These are phyloP conservation scores for Thymus mandschuricus DNA, from an alignment of 257 asterid genomes.

Conservation along the genomic window DNA sequence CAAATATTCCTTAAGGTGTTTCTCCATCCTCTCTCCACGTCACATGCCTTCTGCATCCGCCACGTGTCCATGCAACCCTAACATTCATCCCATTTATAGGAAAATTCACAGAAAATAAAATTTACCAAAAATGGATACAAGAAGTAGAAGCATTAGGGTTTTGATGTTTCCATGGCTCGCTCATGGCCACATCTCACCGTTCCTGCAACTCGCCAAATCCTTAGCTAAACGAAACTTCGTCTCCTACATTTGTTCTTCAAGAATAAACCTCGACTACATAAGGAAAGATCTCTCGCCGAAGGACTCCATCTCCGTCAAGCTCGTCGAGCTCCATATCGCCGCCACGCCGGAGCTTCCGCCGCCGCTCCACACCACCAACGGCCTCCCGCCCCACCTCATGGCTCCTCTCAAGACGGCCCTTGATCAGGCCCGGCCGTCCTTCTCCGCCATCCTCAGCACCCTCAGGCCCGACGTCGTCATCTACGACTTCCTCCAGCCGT, in stretches of 20 bases:
- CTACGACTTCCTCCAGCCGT: slow-evolving; percentile 64
- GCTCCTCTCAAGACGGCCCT: slow-evolving; percentile 44
- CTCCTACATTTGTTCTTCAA: slow-evolving; percentile 57
- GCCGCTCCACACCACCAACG: slow-evolving; percentile 63
- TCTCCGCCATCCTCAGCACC: slow-evolving; percentile 45
- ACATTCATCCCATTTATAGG: neutral
- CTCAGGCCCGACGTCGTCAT: slow-evolving; percentile 62
- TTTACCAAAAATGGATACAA: slow-evolving; percentile 45
- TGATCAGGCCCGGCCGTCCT: slow-evolving; percentile 44
- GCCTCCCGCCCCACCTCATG: slow-evolving; percentile 67
- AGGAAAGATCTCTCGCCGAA: slow-evolving; percentile 37
- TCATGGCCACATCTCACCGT: slow-evolving; percentile 68
- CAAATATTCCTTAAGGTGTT: slow-evolving; percentile 1
- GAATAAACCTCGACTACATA: slow-evolving; percentile 47
- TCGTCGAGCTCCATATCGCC: slow-evolving; percentile 59
- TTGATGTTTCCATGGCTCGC: slow-evolving; percentile 81
- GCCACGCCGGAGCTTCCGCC: slow-evolving; percentile 54
- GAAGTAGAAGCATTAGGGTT: slow-evolving; percentile 47
- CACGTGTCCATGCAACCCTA: slow-evolving; percentile 6
- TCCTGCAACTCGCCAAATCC: slow-evolving; percentile 61
- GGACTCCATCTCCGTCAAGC: slow-evolving; percentile 47
- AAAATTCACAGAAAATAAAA: neutral
- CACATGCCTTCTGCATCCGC: neutral
- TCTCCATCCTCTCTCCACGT: slow-evolving; percentile 19
- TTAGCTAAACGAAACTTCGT: slow-evolving; percentile 52